Evolutionary conservation across 768 basidiomycete species (phyloP), one percentile per base, ranked within the genome.

Genomic region (Polyporus arcularius): DNA sequence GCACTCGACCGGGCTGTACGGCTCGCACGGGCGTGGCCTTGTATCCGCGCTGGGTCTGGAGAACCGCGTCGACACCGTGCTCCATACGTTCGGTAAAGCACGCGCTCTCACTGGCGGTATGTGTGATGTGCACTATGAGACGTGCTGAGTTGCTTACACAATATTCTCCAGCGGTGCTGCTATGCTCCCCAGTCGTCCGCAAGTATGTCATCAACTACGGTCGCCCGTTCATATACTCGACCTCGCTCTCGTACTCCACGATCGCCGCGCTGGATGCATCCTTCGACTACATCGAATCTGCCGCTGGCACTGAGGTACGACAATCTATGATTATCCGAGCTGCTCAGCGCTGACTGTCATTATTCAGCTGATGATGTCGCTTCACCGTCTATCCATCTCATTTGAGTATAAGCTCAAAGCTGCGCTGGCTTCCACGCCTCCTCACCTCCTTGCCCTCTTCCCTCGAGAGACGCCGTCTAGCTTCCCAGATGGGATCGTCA

Each of bases 41-140:
- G 76, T 78, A 11, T 68, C 74, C 31, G 64, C 71, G 18, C 71
- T 83, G 6, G 79, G 78, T 0, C 69, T 83, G 49, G 72, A 75
- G 51, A 66, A 75, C 15, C 73, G 77, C 14, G 71, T 85, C 4
- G 71, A 75, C 2, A 76, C 82, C 5, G 72, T 77, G 28, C 60
- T 85, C 21, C 80, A 82, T 67, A 84, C 82, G 1, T 84, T 85
- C 60, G 79, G 82, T 4, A 85, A 86, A 65, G 78, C 73, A 0
- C 45, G 26, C 30, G 53, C 47, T 41, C 39, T 59, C 41, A 32
- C 14, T 4, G 60, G 60, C 3, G 60, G 60, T 62, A 55, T 18
- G 43, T 42, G 35, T 35, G 11, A 6, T 35, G 35, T 35, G 35
- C 11, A 6, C 35, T 6, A 10, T 26, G 3, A 9, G 53, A 8